Base-by-base conservation (phyloP, 2,329 filamentous ascomycete genomes). In the Sclerotinia spermophila region DNA sequence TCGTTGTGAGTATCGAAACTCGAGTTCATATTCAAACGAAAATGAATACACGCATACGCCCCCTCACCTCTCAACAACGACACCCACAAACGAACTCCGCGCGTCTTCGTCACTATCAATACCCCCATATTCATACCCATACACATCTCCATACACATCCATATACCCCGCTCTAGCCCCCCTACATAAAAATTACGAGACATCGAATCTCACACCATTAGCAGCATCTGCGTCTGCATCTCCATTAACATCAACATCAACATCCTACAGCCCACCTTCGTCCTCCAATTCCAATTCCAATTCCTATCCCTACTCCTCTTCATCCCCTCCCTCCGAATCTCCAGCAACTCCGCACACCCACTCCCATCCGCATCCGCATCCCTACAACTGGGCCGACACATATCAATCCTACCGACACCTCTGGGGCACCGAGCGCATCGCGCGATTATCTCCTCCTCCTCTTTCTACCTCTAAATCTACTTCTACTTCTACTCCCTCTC, bases 331-430 rank as follows among this genome's bases (percentile, higher is more conserved):
- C n/a, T n/a, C n/a, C n/a, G n/a, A n/a, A n/a, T n/a, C n/a, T n/a
- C n/a, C n/a, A n/a, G n/a, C n/a, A n/a, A n/a, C n/a, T n/a, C n/a
- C n/a, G n/a, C n/a, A n/a, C n/a, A n/a, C 24, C 48, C 15, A 60
- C 27, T 24, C 24, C 13, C 38, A 27, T 11, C 19, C 8, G 0
- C 55, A 58, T 21, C 17, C 3, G 17, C 55, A 13, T 4, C 56
- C 3, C 35, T 19, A 27, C 38, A 42, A 30, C 58, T 60, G 58
- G 58, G 3, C 38, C 38, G 58, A 60, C 1, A 38, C 38, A 21
- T 60, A 60, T 15, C 38, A 60, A 60, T 60, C 58, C 13, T 60
- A 60, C 27, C 35, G 58, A 2, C 58, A 60, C 21, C n/a, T 60
- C 3, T 60, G 58, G 58, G 58, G 58, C 1, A 42, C 58, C 24